phyloP scores from a whole-genome alignment of 2,329 filamentous ascomycete genomes.

The Aspergillus transmontanensis region DNA sequence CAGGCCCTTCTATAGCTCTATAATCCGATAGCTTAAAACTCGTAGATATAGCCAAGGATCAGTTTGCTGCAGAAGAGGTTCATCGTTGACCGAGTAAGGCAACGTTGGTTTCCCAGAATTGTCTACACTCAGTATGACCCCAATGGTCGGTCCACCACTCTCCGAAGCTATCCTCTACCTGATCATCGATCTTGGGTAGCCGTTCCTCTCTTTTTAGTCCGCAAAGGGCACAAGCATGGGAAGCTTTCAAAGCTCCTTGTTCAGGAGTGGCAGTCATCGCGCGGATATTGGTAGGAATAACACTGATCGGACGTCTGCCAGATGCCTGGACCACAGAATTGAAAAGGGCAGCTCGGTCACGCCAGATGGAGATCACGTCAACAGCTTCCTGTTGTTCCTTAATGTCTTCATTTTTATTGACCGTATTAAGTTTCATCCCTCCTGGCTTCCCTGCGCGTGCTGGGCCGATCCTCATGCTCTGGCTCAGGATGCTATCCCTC shows the following conservation, averaged over 20 bases:
- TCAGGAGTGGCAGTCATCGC: conserved; percentile 63
- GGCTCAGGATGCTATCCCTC: conserved; percentile 78
- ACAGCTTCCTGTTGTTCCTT: conserved; percentile 84
- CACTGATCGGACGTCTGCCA: conserved; percentile 58
- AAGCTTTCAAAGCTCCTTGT: conserved; percentile 71
- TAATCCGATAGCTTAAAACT: not conserved
- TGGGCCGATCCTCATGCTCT: conserved; percentile 82
- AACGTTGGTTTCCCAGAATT: conserved; percentile 83
- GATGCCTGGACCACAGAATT: conserved; percentile 59
- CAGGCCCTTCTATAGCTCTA: not conserved
- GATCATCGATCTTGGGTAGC: conserved; percentile 71
- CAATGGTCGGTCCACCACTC: conserved; percentile 96
- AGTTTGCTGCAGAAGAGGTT: not conserved
- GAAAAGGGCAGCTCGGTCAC: conserved; percentile 72
- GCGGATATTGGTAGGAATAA: conserved; percentile 69
- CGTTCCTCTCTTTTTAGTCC: conserved; percentile 87
- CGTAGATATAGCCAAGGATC: not conserved
- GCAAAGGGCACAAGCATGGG: conserved; percentile 79
- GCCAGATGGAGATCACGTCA: conserved; percentile 76
- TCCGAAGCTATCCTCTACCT: conserved; percentile 86
- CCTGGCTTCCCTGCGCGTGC: conserved; percentile 70
- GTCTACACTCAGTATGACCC: conserved; percentile 76
- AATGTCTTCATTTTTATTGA: conserved; percentile 79
- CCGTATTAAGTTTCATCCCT: conserved; percentile 88
- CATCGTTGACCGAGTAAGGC: conserved; percentile 68